A percentile compares a stretch with the other conserved stretches of the same genome.
Evolutionary conservation across 345 rosid genomes (phyloP).

Genomic region (Raphanus sativus): DNA sequence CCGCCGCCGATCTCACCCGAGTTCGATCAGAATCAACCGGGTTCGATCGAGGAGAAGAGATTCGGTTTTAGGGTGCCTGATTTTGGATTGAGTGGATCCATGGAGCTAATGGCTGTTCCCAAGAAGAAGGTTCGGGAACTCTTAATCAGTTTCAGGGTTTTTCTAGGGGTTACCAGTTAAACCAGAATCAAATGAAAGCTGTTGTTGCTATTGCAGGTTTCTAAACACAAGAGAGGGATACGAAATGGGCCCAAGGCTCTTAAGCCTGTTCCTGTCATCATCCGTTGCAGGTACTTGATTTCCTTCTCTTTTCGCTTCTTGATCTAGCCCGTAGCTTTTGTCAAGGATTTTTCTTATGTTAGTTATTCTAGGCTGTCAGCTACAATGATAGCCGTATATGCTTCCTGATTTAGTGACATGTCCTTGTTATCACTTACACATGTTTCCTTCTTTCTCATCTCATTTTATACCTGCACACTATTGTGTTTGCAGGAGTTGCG

Average conservation of each 20-base stretch:
- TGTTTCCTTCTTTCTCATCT: not conserved
- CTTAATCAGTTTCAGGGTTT: not conserved
- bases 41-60: conserved; percentile 27
- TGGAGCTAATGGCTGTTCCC: conserved; percentile 97
- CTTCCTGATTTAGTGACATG: not conserved
- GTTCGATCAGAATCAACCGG: conserved; percentile 35
- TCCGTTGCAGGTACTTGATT: conserved; percentile 75
- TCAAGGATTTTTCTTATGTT: not conserved
- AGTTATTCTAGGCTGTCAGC: not conserved
- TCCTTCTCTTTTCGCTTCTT: not conserved
- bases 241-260: conserved; percentile 73
- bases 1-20: conserved; percentile 35
- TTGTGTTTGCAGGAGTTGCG: conserved; percentile 65
- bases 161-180: not conserved
- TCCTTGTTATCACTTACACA: not conserved
- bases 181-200: not conserved
- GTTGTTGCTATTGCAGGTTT: conserved; percentile 45
- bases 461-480: not conserved
- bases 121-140: conserved; percentile 55
- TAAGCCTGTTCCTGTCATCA: conserved; percentile 80
- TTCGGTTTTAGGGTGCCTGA: conserved; percentile 44
- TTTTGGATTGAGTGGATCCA: conserved; percentile 51
- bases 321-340: not conserved
- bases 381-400: not conserved
- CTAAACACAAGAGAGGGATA: conserved; percentile 74